Conservation (phyloP, 2,329 filamentous ascomycete species). For the Sporothrix inflata region DNA sequence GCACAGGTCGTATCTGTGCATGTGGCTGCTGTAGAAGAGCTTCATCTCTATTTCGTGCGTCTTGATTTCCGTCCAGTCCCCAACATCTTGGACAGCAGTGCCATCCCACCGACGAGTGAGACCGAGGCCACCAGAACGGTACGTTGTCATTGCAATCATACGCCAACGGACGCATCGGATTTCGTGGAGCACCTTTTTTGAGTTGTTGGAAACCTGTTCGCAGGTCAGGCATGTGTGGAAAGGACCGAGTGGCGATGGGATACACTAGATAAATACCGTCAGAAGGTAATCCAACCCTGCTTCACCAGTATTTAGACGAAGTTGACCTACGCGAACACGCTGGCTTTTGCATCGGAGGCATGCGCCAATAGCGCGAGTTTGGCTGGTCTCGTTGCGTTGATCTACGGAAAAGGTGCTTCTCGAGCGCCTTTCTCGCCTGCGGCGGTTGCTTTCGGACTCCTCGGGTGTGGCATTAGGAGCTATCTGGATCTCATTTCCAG, state of each 20-base stretch:
- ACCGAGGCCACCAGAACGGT: constrained; percentile 48
- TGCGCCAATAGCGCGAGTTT: constrained; percentile 45
- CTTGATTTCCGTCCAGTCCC: constrained; percentile 39
- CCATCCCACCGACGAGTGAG: constrained; percentile 51
- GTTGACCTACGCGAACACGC: constrained; percentile 46
- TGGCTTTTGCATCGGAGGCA: constrained; percentile 52
- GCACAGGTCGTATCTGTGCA: constrained; percentile 44
- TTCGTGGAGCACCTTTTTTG: constrained; percentile 53
- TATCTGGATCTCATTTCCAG: constrained; percentile 22
- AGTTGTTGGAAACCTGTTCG: constrained; percentile 43
- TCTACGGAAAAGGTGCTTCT: constrained; percentile 36
- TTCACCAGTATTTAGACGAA: too few relatives aligned
- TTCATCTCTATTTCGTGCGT: constrained; percentile 45
- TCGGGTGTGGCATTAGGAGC: background rate
- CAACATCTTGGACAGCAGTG: constrained; percentile 47
- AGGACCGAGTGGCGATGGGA: constrained; percentile 33
- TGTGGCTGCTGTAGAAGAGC: constrained; percentile 34
- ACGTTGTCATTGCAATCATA: constrained; percentile 47
- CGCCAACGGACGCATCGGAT: constrained; percentile 50
- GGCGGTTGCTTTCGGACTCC: background rate
- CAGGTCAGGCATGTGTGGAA: constrained; percentile 47
- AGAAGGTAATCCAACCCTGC: background rate
- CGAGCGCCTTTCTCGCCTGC: constrained; percentile 19
- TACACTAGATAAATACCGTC: constrained; percentile 31
- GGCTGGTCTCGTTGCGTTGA: constrained; percentile 41